A percentile compares a stretch with the other conserved stretches of the same genome.
Conservation (phyloP, 2,329 filamentous ascomycete genomes). For the Fusarium cicatricum region DNA sequence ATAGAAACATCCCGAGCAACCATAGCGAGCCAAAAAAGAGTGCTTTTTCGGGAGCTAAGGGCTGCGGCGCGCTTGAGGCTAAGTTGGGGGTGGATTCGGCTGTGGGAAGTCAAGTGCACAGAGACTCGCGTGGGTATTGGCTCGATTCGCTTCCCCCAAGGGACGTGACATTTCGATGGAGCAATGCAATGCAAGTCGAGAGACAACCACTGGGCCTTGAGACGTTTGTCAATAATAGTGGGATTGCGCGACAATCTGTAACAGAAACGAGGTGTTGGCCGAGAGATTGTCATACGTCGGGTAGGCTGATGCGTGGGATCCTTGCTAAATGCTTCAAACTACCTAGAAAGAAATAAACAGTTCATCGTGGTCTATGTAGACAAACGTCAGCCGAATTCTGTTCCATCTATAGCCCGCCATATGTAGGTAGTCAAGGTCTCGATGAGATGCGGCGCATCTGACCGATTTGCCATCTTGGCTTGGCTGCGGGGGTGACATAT, state of each 20-base stretch:
- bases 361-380: background rate
- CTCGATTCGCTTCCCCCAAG: conserved; percentile 33
- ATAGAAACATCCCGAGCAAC: conserved; percentile 29
- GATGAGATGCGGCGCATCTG: conserved; percentile 21
- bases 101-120: conserved; percentile 40
- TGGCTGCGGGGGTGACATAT: conserved; percentile 22
- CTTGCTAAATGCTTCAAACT: background rate
- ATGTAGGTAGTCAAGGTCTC: background rate
- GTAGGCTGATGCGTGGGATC: background rate
- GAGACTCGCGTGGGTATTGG: conserved; percentile 37
- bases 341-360: no score
- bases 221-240: conserved; percentile 4
- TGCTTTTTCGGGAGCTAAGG: conserved; percentile 24
- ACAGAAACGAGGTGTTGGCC: conserved; percentile 6
- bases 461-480: conserved; percentile 15
- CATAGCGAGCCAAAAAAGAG: conserved; percentile 26
- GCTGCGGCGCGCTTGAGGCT: conserved; percentile 29
- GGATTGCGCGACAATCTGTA: conserved; percentile 21
- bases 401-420: background rate
- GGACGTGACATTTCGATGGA: conserved; percentile 25
- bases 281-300: background rate
- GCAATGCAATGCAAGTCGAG: conserved; percentile 29
- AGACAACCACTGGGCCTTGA: conserved; percentile 5
- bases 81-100: conserved; percentile 43
- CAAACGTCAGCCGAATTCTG: no score